Base-by-base conservation (phyloP, 2,329 filamentous ascomycete genomes). In the Periconia macrospinosa region DNA sequence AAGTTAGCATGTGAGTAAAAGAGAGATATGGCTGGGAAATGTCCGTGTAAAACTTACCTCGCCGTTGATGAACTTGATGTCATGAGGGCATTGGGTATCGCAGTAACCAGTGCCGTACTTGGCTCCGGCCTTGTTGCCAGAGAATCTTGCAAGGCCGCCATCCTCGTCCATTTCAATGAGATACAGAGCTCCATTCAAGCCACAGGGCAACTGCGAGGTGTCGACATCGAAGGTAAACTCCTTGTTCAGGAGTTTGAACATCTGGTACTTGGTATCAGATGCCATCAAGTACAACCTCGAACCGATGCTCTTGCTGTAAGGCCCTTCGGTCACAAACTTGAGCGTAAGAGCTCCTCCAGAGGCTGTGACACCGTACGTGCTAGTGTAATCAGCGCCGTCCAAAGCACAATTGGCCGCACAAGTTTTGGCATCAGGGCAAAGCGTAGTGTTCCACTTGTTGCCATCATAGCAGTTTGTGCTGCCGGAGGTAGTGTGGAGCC, bases 161-260 rank as follows among this genome's bases (percentile, higher is more conserved):
- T 86, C 83, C 7, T 78, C 74, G 15, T 82, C 78, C 84, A 87
- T 87, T 62, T 78, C 73, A 7, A 81, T 76, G 45, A 88, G 79
- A 76, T 90, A 90, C 45, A 90, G 76, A 44, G 87, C 87, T 43
- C 86, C 86, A 69, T 90, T 89, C 14, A 66, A 49, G 17, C 63
- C 65, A 51, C 65, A 67, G n/a, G 65, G 65, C 9, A 66, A 55
- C 30, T 65, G 59, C 3, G 61, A 65, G 0, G 62, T 47, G 48
- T 67, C 65, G 41, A 67, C 65, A 41, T 66, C 63, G 49, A 67
- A 67, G 44, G 65, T 66, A 50, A 67, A 66, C 50, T 67, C 65
- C 41, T 50, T 33, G 55, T 67, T 56, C 17, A 51, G 45, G 2
- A 66, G 55, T 49, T 63, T 61, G 55, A 61, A 63, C 53, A 67